phyloP scores from a whole-genome alignment of 352 stramenopile species.

The Peronospora farinosa region DNA sequence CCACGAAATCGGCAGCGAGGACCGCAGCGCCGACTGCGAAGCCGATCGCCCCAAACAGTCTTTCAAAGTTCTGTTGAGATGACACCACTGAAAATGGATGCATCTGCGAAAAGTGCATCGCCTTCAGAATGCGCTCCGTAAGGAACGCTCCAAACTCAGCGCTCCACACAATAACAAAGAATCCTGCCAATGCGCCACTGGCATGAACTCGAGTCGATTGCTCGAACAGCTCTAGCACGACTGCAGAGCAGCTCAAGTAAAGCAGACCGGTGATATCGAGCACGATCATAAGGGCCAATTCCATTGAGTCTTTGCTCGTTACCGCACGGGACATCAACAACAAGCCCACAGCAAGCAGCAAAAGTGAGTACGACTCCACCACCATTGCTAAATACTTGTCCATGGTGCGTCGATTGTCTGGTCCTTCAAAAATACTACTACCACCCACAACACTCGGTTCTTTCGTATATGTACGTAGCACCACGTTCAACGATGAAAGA shows the following conservation, averaged over 20 bases:
- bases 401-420: slow-evolving; percentile 16
- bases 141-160: slow-evolving; percentile 49
- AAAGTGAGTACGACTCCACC: slow-evolving; percentile 51
- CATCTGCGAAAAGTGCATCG: slow-evolving; percentile 45
- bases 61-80: slow-evolving; percentile 55
- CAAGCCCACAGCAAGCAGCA: slow-evolving; percentile 35
- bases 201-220: slow-evolving; percentile 23
- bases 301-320: slow-evolving; percentile 56
- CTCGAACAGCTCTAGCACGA: slow-evolving; percentile 46
- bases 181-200: slow-evolving; percentile 34
- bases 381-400: slow-evolving; percentile 37
- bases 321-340: slow-evolving; percentile 43
- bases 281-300: slow-evolving; percentile 50
- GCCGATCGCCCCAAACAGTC: slow-evolving; percentile 39
- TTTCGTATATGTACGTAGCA: slow-evolving; percentile 25
- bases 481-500: slow-evolving; percentile 42
- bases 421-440: not conserved
- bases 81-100: slow-evolving; percentile 48
- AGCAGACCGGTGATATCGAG: slow-evolving; percentile 47
- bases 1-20: slow-evolving; percentile 25
- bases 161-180: slow-evolving; percentile 54
- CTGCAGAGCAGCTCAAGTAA: slow-evolving; percentile 39
- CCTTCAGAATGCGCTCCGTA: slow-evolving; percentile 41
- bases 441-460: not conserved
- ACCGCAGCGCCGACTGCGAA: slow-evolving; percentile 36